phyloP scores from a whole-genome alignment of 129 eudicot genomes.

The Helianthus tuberosus region DNA sequence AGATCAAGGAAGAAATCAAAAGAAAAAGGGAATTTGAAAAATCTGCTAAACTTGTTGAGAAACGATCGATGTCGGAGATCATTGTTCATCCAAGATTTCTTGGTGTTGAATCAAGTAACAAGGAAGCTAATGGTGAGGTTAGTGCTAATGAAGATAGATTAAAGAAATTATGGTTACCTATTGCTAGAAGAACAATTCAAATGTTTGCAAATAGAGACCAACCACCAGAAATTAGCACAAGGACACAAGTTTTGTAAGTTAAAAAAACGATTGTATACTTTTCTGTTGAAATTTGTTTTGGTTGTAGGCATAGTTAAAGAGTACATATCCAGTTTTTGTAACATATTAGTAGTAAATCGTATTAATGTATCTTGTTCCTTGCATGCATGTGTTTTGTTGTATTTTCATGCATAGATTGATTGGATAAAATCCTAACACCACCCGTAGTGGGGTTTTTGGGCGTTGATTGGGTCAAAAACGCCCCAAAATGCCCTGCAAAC shows the following conservation, averaged over 20 bases:
- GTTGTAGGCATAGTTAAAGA: constrained; percentile 10
- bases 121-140: constrained; percentile 22
- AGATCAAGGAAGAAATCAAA: constrained; percentile 58
- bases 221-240: constrained; percentile 34
- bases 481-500: no score
- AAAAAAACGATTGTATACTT: constrained; percentile 18
- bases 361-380: background rate
- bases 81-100: constrained; percentile 57
- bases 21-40: constrained; percentile 35
- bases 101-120: constrained; percentile 25
- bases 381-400: background rate
- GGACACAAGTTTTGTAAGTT: constrained; percentile 40
- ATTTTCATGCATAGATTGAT: background rate
- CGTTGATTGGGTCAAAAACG: no score
- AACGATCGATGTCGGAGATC: constrained; percentile 82
- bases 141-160: constrained; percentile 49
- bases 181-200: constrained; percentile 78
- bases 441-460: no score
- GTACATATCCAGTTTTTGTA: background rate
- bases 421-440: no score
- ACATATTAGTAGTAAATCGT: background rate
- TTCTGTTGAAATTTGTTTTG: constrained; percentile 1
- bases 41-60: constrained; percentile 35
- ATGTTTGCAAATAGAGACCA: constrained; percentile 80
- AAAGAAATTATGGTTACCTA: constrained; percentile 77